A percentile compares a stretch with the other conserved stretches of the same genome.
phyloP scores from a whole-genome alignment of 345 rosid species.

The Theobroma cacao region DNA sequence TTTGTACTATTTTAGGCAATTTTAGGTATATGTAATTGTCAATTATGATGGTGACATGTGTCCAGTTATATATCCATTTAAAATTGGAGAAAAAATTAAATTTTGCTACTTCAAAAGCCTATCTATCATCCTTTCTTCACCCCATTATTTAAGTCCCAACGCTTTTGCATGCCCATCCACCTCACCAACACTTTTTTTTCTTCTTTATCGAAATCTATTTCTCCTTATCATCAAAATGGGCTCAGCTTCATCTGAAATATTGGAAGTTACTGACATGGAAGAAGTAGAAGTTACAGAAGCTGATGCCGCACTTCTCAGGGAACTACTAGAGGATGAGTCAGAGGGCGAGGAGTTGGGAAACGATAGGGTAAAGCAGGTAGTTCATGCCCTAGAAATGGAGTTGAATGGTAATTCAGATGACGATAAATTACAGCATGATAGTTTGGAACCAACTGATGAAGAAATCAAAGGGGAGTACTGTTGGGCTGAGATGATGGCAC shows the following conservation, averaged over 20 bases:
- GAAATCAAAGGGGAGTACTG: not conserved
- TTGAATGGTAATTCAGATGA: not conserved
- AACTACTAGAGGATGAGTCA: not conserved
- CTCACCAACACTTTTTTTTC: not conserved
- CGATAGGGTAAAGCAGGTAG: not conserved
- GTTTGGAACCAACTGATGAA: not conserved
- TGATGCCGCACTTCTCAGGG: not conserved
- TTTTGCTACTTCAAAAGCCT: too few species aligned
- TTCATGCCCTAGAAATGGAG: not conserved
- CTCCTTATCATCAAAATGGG: not conserved
- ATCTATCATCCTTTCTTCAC: too few species aligned
- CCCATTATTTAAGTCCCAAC: not conserved
- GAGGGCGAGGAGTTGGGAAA: not conserved
- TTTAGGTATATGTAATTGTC: not conserved
- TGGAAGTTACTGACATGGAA: not conserved
- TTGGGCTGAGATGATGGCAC: not conserved
- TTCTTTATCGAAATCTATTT: not conserved
- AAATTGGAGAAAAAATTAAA: too few species aligned
- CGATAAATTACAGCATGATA: not conserved
- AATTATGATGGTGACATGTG: not conserved
- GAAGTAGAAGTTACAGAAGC: not conserved
- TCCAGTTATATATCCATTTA: not conserved
- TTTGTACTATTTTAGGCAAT: not conserved
- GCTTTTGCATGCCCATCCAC: not conserved
- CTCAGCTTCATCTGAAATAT: not conserved